These are phyloP conservation scores for Cladophialophora carrionii DNA, from an alignment of 2,329 filamentous ascomycete genomes.

Conservation along the genomic window DNA sequence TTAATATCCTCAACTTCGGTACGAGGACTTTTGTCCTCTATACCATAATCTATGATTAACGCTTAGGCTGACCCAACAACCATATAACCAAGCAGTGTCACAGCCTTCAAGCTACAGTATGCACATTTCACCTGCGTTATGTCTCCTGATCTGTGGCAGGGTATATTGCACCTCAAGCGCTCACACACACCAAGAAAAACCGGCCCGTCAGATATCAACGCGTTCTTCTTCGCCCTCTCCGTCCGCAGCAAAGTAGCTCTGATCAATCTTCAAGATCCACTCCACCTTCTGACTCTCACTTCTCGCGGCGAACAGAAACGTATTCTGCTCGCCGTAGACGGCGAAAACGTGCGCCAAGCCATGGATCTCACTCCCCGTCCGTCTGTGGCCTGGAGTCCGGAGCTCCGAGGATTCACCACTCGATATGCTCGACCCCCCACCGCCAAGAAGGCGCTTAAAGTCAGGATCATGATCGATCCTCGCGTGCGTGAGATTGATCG, in stretches of 20 bases:
- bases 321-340: constrained; percentile 91
- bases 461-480: constrained; percentile 92
- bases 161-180: background rate
- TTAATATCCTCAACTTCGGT: background rate
- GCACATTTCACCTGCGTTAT: background rate
- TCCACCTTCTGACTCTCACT: constrained; percentile 92
- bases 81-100: background rate
- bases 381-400: constrained; percentile 38
- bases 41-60: background rate
- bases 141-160: background rate
- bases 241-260: constrained; percentile 64
- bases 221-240: constrained; percentile 25
- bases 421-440: constrained; percentile 38
- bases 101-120: background rate
- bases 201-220: background rate
- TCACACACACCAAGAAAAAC: background rate
- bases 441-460: constrained; percentile 74
- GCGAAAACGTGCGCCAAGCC: constrained; percentile 79
- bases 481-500: constrained; percentile 85
- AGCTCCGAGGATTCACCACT: constrained; percentile 30
- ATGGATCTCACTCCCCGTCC: constrained; percentile 41
- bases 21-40: background rate
- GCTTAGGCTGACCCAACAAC: background rate
- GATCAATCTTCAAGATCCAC: constrained; percentile 94
- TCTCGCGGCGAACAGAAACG: constrained; percentile 88